Percentiles rank a stretch among this genome's conserved stretches.
Evolutionary conservation across 1,139 yeast genomes (phyloP).

Genomic region (Suhomyces kunorum): DNA sequence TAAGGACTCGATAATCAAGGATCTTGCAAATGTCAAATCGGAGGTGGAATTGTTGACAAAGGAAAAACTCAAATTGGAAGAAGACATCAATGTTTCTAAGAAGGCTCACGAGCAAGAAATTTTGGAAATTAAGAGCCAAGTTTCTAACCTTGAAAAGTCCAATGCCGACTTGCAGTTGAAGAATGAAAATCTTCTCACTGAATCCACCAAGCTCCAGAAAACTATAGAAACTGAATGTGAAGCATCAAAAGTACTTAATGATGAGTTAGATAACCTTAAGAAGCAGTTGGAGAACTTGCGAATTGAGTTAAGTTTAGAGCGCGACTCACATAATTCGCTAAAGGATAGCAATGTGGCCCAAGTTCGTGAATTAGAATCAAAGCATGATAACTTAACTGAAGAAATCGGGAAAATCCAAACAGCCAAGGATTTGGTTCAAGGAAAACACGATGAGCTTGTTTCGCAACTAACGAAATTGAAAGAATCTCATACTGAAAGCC

Average conservation of each 20-base stretch:
- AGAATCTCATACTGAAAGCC: constrained; percentile 10
- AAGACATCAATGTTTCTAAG: background rate
- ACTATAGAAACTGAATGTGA: constrained; percentile 5
- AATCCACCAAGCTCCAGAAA: constrained; percentile 15
- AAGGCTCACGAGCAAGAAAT: background rate
- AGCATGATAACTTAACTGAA: background rate
- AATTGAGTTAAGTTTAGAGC: background rate
- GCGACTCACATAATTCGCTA: background rate
- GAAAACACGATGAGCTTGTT: background rate
- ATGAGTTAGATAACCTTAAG: constrained; percentile 15
- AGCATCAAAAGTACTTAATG: constrained; percentile 15
- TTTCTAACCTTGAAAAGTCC: constrained; percentile 5
- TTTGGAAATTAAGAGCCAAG: background rate
- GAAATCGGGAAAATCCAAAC: constrained; percentile 2
- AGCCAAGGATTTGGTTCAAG: constrained; percentile 3
- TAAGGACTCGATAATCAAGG: constrained; percentile 17
- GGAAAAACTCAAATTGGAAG: constrained; percentile 9
- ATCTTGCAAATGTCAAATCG: constrained; percentile 3
- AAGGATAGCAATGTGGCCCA: background rate
- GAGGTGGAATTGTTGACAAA: constrained; percentile 13
- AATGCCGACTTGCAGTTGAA: constrained; percentile 6
- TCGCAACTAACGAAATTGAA: constrained; percentile 4
- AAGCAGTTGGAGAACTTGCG: constrained; percentile 5
- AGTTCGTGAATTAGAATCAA: background rate
- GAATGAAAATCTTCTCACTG: constrained; percentile 15